Evolutionary conservation across 768 basidiomycete genomes (phyloP).

Genomic region (Xerocomellus chrysenteron): DNA sequence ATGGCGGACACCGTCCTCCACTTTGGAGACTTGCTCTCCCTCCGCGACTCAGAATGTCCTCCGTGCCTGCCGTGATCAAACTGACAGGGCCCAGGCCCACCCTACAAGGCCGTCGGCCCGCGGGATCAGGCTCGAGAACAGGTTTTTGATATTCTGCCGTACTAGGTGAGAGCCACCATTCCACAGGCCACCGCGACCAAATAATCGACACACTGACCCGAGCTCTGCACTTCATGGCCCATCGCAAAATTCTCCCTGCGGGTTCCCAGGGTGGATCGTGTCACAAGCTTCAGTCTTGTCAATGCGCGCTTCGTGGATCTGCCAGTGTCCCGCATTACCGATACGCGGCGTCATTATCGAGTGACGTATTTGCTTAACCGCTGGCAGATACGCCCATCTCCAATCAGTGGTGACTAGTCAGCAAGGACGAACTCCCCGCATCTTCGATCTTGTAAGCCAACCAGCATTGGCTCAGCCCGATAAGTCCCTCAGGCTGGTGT

Average conservation of each 20-base stretch:
- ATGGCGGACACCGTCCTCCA: not conserved
- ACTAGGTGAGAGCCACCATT: not conserved
- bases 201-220: not conserved
- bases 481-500: not conserved
- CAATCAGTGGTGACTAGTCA: not conserved
- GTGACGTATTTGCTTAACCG: not conserved
- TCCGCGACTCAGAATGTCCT: not conserved
- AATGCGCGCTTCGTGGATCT: too few species aligned
- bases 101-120: not conserved
- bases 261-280: not conserved
- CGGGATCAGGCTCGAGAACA: not conserved
- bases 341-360: not conserved
- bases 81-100: not conserved
- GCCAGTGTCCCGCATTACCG: not conserved
- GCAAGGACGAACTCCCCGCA: not conserved
- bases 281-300: not conserved
- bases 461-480: not conserved
- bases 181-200: not conserved
- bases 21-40: conserved; percentile 1
- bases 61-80: not conserved
- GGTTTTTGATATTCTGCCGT: not conserved
- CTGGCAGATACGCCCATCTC: not conserved
- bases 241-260: too few species aligned
- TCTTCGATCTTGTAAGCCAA: not conserved
- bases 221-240: too few species aligned